A percentile compares a stretch with the other conserved stretches of the same genome.
Evolutionary conservation across 73 alveolate genomes (phyloP).

Genomic region (Tetrahymena borealis): DNA sequence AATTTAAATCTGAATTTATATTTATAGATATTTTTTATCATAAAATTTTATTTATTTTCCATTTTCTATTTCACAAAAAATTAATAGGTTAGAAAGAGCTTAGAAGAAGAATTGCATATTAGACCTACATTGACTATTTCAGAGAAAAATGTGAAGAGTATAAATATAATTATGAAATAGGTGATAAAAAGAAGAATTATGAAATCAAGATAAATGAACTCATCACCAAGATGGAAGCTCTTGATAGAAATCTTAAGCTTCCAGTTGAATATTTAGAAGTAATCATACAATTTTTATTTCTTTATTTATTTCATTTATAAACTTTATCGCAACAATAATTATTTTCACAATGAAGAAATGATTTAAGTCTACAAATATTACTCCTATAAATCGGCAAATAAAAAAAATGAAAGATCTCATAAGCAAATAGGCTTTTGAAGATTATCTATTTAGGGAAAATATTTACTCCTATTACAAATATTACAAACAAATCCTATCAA

Average conservation of each 20-base stretch:
- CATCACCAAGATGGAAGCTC: conserved; percentile 6
- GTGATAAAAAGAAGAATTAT: conserved; percentile 25
- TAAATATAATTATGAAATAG: conserved; percentile 25
- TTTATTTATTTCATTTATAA: not conserved
- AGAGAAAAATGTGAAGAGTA: conserved; percentile 1
- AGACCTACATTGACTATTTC: conserved; percentile 43
- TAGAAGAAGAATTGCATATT: conserved; percentile 29
- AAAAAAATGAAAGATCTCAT: no score
- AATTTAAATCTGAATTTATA: not conserved
- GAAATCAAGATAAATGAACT: conserved; percentile 16
- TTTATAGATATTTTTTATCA: not conserved
- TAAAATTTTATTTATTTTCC: not conserved
- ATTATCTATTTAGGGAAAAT: no score
- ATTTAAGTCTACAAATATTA: no score
- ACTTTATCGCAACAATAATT: no score
- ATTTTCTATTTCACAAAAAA: not conserved
- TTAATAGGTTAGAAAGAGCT: conserved; percentile 16
- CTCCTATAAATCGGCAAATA: no score
- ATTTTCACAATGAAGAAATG: no score
- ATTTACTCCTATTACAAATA: no score
- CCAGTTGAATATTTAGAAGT: conserved; percentile 88
- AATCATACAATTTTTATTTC: conserved; percentile 21
- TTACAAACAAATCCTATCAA: no score
- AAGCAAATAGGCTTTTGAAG: no score
- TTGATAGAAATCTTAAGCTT: conserved; percentile 44